A percentile compares a stretch with the other conserved stretches of the same genome.
phyloP scores from a whole-genome alignment of 441 rosid genomes.

The Bruguiera hainesii region DNA sequence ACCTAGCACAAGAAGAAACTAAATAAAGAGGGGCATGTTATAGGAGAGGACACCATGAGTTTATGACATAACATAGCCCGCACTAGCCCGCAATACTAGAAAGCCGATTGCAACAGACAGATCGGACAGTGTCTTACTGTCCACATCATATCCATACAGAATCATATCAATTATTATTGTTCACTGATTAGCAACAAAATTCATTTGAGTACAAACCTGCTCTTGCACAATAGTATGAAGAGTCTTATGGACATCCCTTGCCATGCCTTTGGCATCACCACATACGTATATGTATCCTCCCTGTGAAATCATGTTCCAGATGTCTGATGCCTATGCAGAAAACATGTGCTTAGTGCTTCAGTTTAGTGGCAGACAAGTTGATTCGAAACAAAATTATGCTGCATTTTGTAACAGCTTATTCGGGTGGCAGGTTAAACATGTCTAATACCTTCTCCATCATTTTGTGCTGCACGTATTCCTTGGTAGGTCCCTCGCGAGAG shows the following conservation, averaged over 20 bases:
- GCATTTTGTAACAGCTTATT: neutral
- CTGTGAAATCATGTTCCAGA: constrained; percentile 56
- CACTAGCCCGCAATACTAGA: no score
- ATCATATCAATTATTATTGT: no score
- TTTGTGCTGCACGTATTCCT: constrained; percentile 94
- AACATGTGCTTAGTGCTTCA: neutral
- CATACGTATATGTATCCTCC: constrained; percentile 68
- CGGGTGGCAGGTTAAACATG: constrained; percentile 15
- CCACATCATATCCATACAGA: no score
- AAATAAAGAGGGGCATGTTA: no score
- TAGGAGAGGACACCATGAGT: no score
- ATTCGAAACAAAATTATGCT: neutral
- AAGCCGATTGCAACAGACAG: no score
- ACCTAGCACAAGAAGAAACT: no score
- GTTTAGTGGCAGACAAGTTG: no score
- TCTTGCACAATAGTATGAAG: constrained; percentile 57
- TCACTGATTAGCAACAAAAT: no score
- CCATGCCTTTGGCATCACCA: constrained; percentile 87
- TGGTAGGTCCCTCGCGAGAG: constrained; percentile 97
- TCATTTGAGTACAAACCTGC: constrained; percentile 34
- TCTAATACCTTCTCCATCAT: constrained; percentile 82
- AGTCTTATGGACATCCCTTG: constrained; percentile 63
- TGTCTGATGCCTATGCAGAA: constrained; percentile 36
- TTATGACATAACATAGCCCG: no score
- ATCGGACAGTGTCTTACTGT: no score